These are phyloP conservation scores for Gracilaria gracilis DNA, from an alignment of 23 red algal genomes.

Conservation along the genomic window DNA sequence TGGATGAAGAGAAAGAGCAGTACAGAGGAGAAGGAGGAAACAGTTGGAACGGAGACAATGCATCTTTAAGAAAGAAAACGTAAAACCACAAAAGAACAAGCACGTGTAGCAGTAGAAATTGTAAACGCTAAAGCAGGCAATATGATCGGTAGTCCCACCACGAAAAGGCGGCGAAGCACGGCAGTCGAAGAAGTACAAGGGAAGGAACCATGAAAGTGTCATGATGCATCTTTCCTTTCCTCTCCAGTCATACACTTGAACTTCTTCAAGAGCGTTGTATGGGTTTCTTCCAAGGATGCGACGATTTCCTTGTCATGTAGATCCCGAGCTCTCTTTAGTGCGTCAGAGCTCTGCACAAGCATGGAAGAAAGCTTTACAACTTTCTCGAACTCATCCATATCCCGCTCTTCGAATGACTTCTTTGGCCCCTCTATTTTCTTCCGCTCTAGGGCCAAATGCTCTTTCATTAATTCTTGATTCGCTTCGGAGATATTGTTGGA, in stretches of 20 bases:
- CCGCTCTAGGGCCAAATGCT: neutral
- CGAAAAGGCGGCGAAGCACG: too few relatives aligned
- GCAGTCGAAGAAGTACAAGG: too few relatives aligned
- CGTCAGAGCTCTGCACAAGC: neutral
- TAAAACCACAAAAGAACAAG: too few relatives aligned
- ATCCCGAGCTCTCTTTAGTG: constrained; percentile 1
- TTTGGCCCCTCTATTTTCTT: neutral
- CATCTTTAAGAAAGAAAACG: too few relatives aligned
- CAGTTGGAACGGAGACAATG: too few relatives aligned
- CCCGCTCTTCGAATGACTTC: neutral
- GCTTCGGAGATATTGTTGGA: neutral
- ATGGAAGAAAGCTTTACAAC: neutral
- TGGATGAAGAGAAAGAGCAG: too few relatives aligned
- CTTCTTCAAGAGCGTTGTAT: neutral
- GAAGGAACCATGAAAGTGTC: too few relatives aligned
- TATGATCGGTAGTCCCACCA: too few relatives aligned
- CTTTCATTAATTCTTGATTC: neutral
- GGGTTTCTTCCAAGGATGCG: neutral
- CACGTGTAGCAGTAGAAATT: too few relatives aligned
- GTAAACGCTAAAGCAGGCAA: too few relatives aligned
- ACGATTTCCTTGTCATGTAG: constrained; percentile 2
- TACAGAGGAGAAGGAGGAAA: too few relatives aligned
- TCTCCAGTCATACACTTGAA: neutral
- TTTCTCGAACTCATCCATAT: neutral
- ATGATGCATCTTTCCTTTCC: too few relatives aligned